These are phyloP conservation scores for Beta vulgaris DNA, from an alignment of 148 eudicot genomes.

Conservation along the genomic window DNA sequence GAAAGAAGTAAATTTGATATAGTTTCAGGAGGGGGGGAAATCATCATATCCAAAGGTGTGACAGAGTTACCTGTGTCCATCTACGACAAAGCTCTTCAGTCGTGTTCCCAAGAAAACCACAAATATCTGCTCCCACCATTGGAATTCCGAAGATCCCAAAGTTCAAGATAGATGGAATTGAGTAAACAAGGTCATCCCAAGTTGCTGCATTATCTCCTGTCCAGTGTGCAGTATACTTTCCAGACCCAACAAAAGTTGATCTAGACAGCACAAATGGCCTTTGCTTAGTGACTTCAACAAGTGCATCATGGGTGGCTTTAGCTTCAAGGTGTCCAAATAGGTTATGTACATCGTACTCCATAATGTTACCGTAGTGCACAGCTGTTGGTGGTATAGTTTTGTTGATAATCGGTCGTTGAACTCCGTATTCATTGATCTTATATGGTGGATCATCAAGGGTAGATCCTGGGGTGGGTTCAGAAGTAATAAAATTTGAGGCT, in stretches of 20 bases:
- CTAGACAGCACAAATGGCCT: constrained; percentile 72
- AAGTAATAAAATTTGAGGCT: constrained; percentile 58
- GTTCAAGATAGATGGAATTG: constrained; percentile 67
- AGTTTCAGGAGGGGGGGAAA: too few species aligned
- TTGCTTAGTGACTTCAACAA: constrained; percentile 43
- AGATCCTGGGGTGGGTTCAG: constrained; percentile 43
- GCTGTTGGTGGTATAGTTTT: constrained; percentile 66
- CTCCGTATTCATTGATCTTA: constrained; percentile 64
- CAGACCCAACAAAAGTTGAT: constrained; percentile 84
- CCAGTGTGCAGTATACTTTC: constrained; percentile 88
- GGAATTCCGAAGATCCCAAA: constrained; percentile 80
- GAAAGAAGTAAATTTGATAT: not conserved
- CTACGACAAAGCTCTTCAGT: constrained; percentile 83
- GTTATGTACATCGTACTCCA: constrained; percentile 65
- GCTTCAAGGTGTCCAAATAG: constrained; percentile 67
- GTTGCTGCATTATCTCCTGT: constrained; percentile 89
- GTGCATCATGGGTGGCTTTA: constrained; percentile 48
- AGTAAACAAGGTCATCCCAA: constrained; percentile 68
- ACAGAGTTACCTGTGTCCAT: constrained; percentile 74
- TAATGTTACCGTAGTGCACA: constrained; percentile 41
- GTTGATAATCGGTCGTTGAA: constrained; percentile 34
- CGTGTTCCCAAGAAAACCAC: constrained; percentile 66
- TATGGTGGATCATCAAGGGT: constrained; percentile 74
- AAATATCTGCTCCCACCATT: constrained; percentile 93
- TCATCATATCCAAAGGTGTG: too few species aligned